Evolutionary conservation across 768 basidiomycete genomes (phyloP).

Genomic region (Panaeolus papilionaceus): DNA sequence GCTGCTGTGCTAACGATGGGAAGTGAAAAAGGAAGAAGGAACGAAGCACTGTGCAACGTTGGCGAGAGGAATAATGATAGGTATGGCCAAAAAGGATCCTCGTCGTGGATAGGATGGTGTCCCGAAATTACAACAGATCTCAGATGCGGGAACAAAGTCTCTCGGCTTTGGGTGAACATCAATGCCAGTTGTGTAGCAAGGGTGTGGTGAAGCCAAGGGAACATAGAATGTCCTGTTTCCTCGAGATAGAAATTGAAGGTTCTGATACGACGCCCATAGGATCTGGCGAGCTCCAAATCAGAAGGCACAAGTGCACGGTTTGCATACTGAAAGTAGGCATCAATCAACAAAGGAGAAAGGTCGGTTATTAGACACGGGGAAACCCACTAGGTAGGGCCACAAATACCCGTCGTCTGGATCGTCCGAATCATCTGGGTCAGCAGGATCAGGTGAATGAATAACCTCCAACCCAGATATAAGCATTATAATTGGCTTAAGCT

Average conservation of each 20-base stretch:
- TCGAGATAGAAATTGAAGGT: background rate
- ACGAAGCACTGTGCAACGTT: background rate
- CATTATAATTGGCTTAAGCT: background rate
- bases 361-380: background rate
- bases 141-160: background rate
- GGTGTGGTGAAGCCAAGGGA: conserved; percentile 1
- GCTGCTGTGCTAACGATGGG: background rate
- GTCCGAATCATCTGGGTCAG: background rate
- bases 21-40: background rate
- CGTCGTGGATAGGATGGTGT: background rate
- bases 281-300: background rate
- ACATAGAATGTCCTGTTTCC: background rate
- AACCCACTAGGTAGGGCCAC: background rate
- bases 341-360: background rate
- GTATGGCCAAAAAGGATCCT: background rate
- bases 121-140: background rate
- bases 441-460: background rate
- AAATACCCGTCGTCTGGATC: background rate
- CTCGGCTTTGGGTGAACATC: background rate
- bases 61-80: background rate
- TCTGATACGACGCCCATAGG: background rate
- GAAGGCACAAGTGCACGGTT: background rate
- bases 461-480: conserved; percentile 7
- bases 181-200: background rate
- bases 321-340: background rate